Evolutionary conservation across 2,329 filamentous ascomycete genomes (phyloP).

Genomic region (Lecanicillium sp.): DNA sequence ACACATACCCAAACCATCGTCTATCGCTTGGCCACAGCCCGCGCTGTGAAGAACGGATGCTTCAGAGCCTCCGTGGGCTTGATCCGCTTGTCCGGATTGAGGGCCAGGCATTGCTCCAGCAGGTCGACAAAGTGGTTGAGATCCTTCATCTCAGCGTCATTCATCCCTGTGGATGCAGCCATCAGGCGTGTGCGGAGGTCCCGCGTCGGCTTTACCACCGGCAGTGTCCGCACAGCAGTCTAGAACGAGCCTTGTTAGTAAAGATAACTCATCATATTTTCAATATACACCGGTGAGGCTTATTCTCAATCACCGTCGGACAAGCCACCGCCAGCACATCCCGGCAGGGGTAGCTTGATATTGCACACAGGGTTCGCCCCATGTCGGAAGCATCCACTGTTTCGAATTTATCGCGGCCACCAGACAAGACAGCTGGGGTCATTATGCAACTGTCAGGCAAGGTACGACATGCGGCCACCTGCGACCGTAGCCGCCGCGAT

Average conservation of each 20-base stretch:
- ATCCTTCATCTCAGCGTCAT: conserved; percentile 68
- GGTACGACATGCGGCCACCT: conserved; percentile 9
- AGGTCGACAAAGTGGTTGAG: conserved; percentile 80
- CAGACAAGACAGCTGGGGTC: background rate
- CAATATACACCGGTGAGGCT: background rate
- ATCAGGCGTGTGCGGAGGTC: conserved; percentile 77
- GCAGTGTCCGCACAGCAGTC: conserved; percentile 62
- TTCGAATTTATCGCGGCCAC: conserved; percentile 5
- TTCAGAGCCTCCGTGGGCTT: conserved; percentile 79
- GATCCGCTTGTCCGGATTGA: conserved; percentile 90
- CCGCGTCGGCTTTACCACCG: conserved; percentile 67
- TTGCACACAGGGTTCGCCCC: no score
- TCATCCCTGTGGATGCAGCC: conserved; percentile 67
- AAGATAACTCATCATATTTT: conserved; percentile 1
- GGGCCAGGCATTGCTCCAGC: conserved; percentile 76
- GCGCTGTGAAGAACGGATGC: conserved; percentile 72
- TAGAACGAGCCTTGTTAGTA: conserved; percentile 27
- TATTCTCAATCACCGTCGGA: background rate
- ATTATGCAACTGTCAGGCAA: background rate
- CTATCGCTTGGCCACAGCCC: conserved; percentile 20
- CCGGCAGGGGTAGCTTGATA: no score
- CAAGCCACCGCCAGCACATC: no score
- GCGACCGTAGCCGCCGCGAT: conserved; percentile 11
- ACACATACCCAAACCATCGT: background rate
- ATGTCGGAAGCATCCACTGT: no score